Conservation (phyloP, 2,329 filamentous ascomycete genomes). For the Talaromyces sp. region DNA sequence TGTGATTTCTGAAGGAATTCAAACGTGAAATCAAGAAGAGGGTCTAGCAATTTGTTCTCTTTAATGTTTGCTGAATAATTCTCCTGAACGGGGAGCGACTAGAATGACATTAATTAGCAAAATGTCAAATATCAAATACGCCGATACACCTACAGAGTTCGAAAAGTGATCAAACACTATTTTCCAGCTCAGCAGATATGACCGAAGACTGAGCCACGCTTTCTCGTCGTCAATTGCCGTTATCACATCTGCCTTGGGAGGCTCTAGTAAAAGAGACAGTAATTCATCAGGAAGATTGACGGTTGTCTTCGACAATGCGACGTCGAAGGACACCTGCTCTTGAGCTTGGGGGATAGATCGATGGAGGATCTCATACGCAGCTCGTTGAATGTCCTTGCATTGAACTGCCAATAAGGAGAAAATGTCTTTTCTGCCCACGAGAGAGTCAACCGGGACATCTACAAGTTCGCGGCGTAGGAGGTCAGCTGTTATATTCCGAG, state of each 20-base stretch:
- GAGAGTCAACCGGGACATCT: conserved; percentile 57
- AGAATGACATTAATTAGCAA: not conserved
- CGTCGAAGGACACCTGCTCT: conserved; percentile 76
- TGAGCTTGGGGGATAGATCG: conserved; percentile 72
- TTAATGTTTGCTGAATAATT: conserved; percentile 79
- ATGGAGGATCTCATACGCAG: conserved; percentile 76
- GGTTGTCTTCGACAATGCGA: conserved; percentile 49
- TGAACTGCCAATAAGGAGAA: conserved; percentile 73
- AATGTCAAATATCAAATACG: not conserved
- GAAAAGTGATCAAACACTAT: conserved; percentile 82
- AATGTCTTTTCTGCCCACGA: conserved; percentile 63
- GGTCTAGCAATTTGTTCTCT: conserved; percentile 62
- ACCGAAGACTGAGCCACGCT: conserved; percentile 66
- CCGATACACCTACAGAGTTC: conserved; percentile 50
- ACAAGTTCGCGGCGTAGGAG: conserved; percentile 66
- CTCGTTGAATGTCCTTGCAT: conserved; percentile 70
- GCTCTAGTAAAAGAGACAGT: conserved; percentile 74
- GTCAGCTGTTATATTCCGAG: conserved; percentile 69
- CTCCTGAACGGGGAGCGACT: conserved; percentile 74
- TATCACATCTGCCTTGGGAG: conserved; percentile 66
- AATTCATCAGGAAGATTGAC: conserved; percentile 79
- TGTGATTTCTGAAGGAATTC: conserved; percentile 77
- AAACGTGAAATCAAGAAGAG: conserved; percentile 74
- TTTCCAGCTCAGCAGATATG: conserved; percentile 85
- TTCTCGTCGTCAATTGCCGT: conserved; percentile 60